Evolutionary conservation across 768 basidiomycete species (phyloP).

Genomic region (Lentinula guzmanii): DNA sequence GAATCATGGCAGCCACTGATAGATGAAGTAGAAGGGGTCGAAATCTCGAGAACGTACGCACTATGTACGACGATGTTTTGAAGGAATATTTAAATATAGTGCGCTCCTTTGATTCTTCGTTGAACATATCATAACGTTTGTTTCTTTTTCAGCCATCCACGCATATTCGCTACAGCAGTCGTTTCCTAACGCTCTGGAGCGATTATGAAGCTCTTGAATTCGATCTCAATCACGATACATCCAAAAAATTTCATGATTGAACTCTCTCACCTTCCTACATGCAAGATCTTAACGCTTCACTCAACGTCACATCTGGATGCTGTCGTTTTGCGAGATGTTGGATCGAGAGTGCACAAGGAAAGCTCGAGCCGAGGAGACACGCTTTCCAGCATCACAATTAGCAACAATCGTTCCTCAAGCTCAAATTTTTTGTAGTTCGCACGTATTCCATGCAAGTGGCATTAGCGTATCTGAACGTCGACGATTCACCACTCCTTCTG

Average conservation of each 20-base stretch:
- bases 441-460: conserved; percentile 90
- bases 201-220: conserved; percentile 93
- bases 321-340: conserved; percentile 84
- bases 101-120: conserved; percentile 22
- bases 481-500: conserved; percentile 29
- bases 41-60: conserved; percentile 75
- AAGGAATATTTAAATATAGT: conserved; percentile 91
- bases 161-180: conserved; percentile 79
- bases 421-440: conserved; percentile 33
- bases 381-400: not conserved
- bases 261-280: conserved; percentile 83
- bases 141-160: conserved; percentile 55
- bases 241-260: conserved; percentile 93
- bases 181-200: conserved; percentile 81
- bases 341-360: conserved; percentile 44
- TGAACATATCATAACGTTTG: not conserved
- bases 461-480: conserved; percentile 69
- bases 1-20: conserved; percentile 76
- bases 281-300: conserved; percentile 93
- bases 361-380: not conserved
- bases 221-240: conserved; percentile 82
- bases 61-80: conserved; percentile 77
- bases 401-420: not conserved
- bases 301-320: conserved; percentile 80
- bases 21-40: conserved; percentile 67